Evolutionary conservation across 2,329 filamentous ascomycete genomes (phyloP), one percentile per base, ranked within the genome.

Genomic region (Xylogone sp.): DNA sequence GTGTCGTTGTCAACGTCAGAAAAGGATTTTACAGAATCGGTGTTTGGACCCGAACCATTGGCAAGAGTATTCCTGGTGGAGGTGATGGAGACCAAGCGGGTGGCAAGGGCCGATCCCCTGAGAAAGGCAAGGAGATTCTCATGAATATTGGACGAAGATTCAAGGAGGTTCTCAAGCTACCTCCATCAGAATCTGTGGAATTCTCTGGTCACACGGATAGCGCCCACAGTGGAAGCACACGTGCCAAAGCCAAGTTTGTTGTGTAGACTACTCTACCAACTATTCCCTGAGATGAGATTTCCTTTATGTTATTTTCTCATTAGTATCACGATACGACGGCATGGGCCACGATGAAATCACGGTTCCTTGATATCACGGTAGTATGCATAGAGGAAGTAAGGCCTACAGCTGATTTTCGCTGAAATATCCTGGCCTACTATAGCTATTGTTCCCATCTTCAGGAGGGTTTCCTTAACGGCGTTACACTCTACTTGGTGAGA

Each of bases 21-120:
- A 97, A 96, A 78, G 92, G 88, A 48, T 97, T 99, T 77, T 99
- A 91, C 82, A 89, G 94, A 77, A 88, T 99, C 62, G 92, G 93
- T 68, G 84, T 97, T 62, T 99, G 95, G 94, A 99, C 94, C 57
- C 88, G 91, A 66, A 96, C 92, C 53, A 90, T 90, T 50, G 93
- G 93, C 68, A 93, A 93, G 78, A 82, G 81, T 66, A 86, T 92
- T 54, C 86, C 87, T 1, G 84, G 83, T 54, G 87, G 89, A 59
- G 87, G 88, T 53, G 85, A 87, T 53, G 84, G 82, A 42, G 85
- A 88, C 59, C 78, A 85, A 47, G 82, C 88, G 43, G 85, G 86
- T 50, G 87, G 86, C 61, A 92, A 93, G 76, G 88, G 87, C 59
- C 84, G 90, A 57, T 84, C 82, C 50, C 69, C 75, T 21, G 89